Percentiles rank a stretch among this genome's conserved stretches.
phyloP scores from a whole-genome alignment of 495 filamentous ascomycete genomes.

The Geopyxis carbonaria region DNA sequence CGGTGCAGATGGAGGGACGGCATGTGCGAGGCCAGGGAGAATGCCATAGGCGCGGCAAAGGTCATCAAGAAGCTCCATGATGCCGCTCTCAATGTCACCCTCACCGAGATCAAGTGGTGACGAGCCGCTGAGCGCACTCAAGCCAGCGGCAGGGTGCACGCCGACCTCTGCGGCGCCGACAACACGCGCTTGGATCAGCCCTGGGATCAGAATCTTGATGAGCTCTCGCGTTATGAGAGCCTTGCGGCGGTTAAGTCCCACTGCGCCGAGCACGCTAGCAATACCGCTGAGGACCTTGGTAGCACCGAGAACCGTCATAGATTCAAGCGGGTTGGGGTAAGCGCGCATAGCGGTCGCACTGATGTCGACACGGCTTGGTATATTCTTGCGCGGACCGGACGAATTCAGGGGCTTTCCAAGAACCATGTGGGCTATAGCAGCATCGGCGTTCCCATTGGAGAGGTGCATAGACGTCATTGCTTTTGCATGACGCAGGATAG shows the following conservation, averaged over 20 bases:
- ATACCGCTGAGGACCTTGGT: constrained; percentile 56
- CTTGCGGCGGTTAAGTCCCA: constrained; percentile 72
- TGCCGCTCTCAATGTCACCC: constrained; percentile 57
- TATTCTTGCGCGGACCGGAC: constrained; percentile 18
- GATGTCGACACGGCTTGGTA: constrained; percentile 28
- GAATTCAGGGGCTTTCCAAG: constrained; percentile 33
- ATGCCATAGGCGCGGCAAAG: constrained; percentile 33
- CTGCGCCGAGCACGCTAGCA: constrained; percentile 54
- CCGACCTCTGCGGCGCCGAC: constrained; percentile 85
- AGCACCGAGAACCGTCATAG: constrained; percentile 31
- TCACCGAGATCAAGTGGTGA: constrained; percentile 50
- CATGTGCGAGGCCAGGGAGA: constrained; percentile 7
- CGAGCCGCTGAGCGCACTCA: constrained; percentile 23
- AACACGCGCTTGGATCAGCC: constrained; percentile 79
- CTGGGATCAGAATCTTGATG: constrained; percentile 62
- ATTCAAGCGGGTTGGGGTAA: constrained; percentile 22
- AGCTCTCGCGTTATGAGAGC: constrained; percentile 72
- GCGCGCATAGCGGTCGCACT: constrained; percentile 19
- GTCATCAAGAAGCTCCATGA: constrained; percentile 40
- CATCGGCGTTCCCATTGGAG: constrained; percentile 50
- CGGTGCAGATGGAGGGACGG: background rate
- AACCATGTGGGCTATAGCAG: constrained; percentile 51
- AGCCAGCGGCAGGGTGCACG: constrained; percentile 77
- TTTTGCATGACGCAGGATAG: constrained; percentile 60
- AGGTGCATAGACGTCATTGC: constrained; percentile 54